phyloP scores from a whole-genome alignment of 345 rosid genomes.

The Noccaea caerulescens region DNA sequence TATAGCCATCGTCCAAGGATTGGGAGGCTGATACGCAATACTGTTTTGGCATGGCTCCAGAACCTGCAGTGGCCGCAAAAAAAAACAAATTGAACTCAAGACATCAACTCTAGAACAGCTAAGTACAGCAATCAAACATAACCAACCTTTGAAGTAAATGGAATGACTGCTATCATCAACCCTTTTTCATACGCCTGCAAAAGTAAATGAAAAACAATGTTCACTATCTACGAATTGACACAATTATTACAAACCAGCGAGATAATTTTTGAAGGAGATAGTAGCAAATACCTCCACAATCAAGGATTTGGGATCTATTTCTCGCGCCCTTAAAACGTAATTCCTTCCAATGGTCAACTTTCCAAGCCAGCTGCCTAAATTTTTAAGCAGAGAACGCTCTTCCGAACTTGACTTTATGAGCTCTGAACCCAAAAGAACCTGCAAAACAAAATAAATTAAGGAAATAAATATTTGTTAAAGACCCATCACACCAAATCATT shows the following conservation, averaged over 20 bases:
- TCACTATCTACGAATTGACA: constrained; percentile 12
- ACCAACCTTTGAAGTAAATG: constrained; percentile 95
- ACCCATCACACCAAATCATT: not conserved
- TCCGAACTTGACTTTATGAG: constrained; percentile 97
- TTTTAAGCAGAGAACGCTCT: constrained; percentile 93
- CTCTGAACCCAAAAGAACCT: constrained; percentile 98
- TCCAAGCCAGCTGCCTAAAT: constrained; percentile 99
- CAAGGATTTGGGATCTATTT: constrained; percentile 97
- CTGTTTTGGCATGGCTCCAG: constrained; percentile 96
- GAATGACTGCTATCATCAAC: constrained; percentile 98
- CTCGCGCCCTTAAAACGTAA: constrained; percentile 90
- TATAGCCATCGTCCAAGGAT: constrained; percentile 99
- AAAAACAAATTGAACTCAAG: not conserved
- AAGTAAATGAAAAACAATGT: constrained; percentile 13
- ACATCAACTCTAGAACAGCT: constrained; percentile 16
- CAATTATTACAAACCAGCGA: constrained; percentile 1
- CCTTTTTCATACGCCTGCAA: constrained; percentile 97
- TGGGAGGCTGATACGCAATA: constrained; percentile 95
- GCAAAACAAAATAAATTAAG: constrained; percentile 29
- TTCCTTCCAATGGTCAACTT: constrained; percentile 97
- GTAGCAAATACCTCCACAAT: constrained; percentile 74
- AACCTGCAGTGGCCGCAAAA: constrained; percentile 52
- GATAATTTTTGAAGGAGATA: not conserved
- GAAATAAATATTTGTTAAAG: not conserved
- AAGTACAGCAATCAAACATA: constrained; percentile 16